Conservation (phyloP, 495 filamentous ascomycete species). For the Penicillium chermesinum region DNA sequence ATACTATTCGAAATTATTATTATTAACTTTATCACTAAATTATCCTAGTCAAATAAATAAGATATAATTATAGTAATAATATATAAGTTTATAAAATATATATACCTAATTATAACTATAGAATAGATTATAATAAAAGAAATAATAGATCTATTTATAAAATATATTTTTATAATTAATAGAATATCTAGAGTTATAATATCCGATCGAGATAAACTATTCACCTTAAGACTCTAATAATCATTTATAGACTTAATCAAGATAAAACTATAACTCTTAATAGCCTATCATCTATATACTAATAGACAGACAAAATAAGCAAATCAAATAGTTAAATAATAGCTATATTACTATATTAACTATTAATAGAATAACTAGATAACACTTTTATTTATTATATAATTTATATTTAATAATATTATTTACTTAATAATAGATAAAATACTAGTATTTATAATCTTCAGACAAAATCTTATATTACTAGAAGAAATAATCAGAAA, state of each 20-base stretch:
- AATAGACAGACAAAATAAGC: slow-evolving; percentile 7
- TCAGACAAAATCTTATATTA: slow-evolving; percentile 6
- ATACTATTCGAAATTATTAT: neutral
- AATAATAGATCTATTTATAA: neutral
- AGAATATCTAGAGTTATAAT: neutral
- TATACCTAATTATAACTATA: neutral
- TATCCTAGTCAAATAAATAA: neutral
- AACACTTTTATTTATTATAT: slow-evolving; percentile 2
- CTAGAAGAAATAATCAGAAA: slow-evolving; percentile 5
- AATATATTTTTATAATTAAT: neutral
- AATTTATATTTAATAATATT: slow-evolving; percentile 12
- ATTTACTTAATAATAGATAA: slow-evolving; percentile 2
- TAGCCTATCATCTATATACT: slow-evolving; percentile 3
- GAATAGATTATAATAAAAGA: neutral
- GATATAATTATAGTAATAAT: neutral
- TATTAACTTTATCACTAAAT: neutral
- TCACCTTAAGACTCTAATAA: slow-evolving; percentile 1
- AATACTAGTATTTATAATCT: slow-evolving; percentile 7
- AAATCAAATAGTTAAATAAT: slow-evolving; percentile 9
- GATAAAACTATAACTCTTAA: slow-evolving; percentile 7
- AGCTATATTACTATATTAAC: slow-evolving; percentile 9
- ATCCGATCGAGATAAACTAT: slow-evolving; percentile 5
- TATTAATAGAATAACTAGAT: slow-evolving; percentile 9
- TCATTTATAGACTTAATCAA: slow-evolving; percentile 1
- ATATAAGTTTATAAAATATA: neutral